These are phyloP conservation scores for Malus hybrid DNA, from an alignment of 331 rosid species.

Conservation along the genomic window DNA sequence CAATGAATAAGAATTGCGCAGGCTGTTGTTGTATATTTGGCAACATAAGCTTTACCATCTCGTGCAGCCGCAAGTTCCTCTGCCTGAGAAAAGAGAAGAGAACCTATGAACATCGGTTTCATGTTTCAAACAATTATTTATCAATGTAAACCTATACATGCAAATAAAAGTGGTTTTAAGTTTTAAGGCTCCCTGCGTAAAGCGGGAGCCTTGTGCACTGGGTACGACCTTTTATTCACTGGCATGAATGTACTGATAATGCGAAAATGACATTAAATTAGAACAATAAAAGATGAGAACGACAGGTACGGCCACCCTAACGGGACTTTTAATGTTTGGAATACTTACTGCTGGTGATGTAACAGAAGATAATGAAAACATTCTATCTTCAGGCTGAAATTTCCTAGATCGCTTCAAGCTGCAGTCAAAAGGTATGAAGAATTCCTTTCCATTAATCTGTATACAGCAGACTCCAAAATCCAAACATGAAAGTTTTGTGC, in stretches of 20 bases:
- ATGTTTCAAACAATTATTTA: neutral
- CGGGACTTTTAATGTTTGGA: conserved; percentile 5
- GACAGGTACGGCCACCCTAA: neutral
- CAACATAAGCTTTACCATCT: conserved; percentile 54
- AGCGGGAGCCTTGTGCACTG: too few relatives aligned
- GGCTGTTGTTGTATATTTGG: neutral
- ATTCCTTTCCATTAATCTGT: neutral
- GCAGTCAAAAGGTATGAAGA: conserved; percentile 30
- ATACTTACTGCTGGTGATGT: conserved; percentile 87
- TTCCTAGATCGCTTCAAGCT: conserved; percentile 96
- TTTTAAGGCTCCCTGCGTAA: too few relatives aligned
- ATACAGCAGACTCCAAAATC: neutral
- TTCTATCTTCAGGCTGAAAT: conserved; percentile 98
- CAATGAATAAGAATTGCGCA: conserved; percentile 11
- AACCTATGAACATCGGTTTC: neutral
- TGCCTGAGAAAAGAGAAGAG: conserved; percentile 35
- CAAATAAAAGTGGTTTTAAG: neutral
- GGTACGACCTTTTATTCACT: too few relatives aligned
- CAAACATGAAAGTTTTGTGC: neutral
- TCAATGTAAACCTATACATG: neutral
- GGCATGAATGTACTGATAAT: neutral
- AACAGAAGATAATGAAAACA: conserved; percentile 91
- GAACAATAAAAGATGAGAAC: conserved; percentile 2
- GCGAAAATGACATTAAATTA: neutral
- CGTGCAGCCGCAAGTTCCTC: conserved; percentile 72